Conservation (phyloP, 169 alveolate species). For the Perkinsus chesapeaki region DNA sequence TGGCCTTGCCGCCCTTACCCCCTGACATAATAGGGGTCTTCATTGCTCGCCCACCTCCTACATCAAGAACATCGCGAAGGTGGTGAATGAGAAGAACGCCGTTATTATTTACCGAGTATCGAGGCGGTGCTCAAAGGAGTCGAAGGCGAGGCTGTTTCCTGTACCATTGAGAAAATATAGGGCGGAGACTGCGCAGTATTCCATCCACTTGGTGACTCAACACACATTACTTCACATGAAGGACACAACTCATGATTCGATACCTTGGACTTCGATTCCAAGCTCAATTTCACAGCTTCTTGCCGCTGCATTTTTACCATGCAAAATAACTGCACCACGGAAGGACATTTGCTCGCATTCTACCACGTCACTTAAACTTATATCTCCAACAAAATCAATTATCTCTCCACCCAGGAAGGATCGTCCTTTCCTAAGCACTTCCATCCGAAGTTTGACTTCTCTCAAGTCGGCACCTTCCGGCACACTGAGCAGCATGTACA, state of each 20-base stretch:
- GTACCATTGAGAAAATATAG: neutral
- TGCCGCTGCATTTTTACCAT: neutral
- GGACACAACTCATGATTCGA: neutral
- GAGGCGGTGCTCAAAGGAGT: neutral
- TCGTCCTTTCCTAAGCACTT: neutral
- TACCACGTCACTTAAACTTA: neutral
- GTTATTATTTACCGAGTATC: neutral
- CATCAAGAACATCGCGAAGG: neutral
- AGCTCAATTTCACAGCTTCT: neutral
- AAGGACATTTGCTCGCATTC: neutral
- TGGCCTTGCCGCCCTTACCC: neutral
- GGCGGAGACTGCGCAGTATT: too few species aligned
- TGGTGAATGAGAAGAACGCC: neutral
- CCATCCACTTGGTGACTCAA: too few species aligned
- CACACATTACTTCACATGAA: neutral
- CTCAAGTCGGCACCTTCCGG: neutral
- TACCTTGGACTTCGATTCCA: neutral
- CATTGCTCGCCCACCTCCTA: neutral
- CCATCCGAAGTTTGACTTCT: neutral
- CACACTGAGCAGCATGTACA: neutral
- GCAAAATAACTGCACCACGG: neutral
- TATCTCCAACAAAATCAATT: neutral
- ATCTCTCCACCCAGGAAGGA: neutral
- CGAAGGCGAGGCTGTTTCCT: neutral
- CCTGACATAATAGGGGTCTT: neutral